Conservation (phyloP, 805 yeast species). For the Lipomyces yamadae region DNA sequence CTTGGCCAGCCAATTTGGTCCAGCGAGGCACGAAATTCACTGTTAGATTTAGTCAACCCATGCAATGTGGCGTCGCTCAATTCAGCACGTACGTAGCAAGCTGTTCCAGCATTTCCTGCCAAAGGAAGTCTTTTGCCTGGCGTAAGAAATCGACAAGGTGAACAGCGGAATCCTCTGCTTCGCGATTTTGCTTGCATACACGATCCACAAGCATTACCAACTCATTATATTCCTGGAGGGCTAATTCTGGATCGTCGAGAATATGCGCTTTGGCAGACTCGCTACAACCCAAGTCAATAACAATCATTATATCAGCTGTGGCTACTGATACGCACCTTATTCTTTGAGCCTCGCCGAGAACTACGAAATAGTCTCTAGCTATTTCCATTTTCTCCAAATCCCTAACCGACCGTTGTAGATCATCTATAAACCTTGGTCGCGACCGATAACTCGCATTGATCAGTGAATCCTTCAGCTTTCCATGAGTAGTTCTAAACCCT, state of each 20-base stretch:
- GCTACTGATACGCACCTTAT: conserved; percentile 18
- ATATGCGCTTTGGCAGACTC: conserved; percentile 16
- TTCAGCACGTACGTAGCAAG: conserved; percentile 20
- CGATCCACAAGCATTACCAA: conserved; percentile 10
- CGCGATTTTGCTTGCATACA: conserved; percentile 13
- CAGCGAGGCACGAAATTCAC: conserved; percentile 26
- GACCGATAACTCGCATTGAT: conserved; percentile 10
- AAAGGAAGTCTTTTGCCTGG: conserved; percentile 4
- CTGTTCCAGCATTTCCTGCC: conserved; percentile 20
- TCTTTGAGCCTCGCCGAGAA: conserved; percentile 12
- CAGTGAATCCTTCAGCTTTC: conserved; percentile 15
- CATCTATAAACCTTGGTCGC: conserved; percentile 20
- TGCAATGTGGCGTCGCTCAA: background rate
- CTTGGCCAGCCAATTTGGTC: conserved; percentile 34
- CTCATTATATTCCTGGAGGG: conserved; percentile 14
- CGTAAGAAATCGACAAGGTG: conserved; percentile 22
- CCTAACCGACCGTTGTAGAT: conserved; percentile 11
- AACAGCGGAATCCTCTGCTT: conserved; percentile 27
- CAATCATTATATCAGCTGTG: background rate
- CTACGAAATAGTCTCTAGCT: conserved; percentile 22
- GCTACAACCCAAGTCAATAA: background rate
- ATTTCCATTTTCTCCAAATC: conserved; percentile 21
- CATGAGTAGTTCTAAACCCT: conserved; percentile 6
- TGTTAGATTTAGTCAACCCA: background rate
- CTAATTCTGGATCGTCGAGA: conserved; percentile 6